Evolutionary conservation across 2,329 filamentous ascomycete species (phyloP).

Genomic region (Sporothrix inflata): DNA sequence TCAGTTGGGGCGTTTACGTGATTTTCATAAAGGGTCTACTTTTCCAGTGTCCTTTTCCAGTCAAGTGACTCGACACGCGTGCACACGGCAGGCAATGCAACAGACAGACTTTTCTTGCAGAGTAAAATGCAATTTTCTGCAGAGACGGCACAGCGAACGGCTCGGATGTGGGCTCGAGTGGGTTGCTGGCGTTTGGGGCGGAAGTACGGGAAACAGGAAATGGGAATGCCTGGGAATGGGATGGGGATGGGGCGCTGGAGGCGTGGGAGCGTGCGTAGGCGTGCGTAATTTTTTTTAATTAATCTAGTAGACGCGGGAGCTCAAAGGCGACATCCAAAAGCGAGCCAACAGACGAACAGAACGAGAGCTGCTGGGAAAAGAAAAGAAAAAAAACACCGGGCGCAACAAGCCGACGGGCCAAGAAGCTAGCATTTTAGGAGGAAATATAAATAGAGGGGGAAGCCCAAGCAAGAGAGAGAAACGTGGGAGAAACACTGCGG

Average conservation of each 20-base stretch:
- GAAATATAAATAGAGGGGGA: conserved; percentile 7
- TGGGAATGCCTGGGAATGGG: conserved; percentile 17
- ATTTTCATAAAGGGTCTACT: background rate
- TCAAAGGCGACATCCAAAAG: background rate
- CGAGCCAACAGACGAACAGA: background rate
- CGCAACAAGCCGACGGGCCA: conserved; percentile 1
- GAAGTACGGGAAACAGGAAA: conserved; percentile 19
- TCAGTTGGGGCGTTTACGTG: background rate
- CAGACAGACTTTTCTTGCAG: background rate
- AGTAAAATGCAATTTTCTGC: background rate
- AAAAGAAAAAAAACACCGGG: background rate
- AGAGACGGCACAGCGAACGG: background rate
- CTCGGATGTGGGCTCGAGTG: conserved; percentile 5
- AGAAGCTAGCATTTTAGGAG: background rate
- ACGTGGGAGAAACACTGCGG: background rate
- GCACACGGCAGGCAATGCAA: conserved; percentile 4
- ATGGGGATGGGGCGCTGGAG: background rate
- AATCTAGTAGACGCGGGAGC: background rate
- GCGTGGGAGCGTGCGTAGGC: background rate
- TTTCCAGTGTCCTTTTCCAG: background rate
- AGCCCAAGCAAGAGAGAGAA: background rate
- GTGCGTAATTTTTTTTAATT: background rate
- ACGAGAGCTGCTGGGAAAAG: background rate
- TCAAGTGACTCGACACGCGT: background rate
- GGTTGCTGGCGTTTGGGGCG: conserved; percentile 2